phyloP scores from a whole-genome alignment of 257 asterid genomes.

The Gentiana dahurica region DNA sequence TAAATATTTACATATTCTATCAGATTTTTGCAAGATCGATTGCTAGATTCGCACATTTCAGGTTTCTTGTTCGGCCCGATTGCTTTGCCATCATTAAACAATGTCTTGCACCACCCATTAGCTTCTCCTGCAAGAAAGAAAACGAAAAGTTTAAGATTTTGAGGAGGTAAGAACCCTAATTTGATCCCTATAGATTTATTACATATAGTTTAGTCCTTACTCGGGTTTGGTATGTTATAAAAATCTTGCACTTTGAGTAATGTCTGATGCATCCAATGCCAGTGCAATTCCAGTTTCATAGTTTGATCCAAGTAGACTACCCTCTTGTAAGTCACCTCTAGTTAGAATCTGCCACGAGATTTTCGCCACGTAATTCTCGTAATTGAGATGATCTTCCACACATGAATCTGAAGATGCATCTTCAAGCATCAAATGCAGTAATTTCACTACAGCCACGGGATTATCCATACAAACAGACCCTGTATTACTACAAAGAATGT shows the following conservation, averaged over 20 bases:
- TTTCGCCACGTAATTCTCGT: conserved; percentile 30
- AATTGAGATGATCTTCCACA: conserved; percentile 52
- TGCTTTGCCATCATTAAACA: conserved; percentile 53
- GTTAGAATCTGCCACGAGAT: conserved; percentile 38
- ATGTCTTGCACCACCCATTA: conserved; percentile 30
- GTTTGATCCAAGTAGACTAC: conserved; percentile 37
- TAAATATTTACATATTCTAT: too few species aligned
- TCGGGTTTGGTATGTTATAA: too few species aligned
- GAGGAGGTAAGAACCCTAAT: too few species aligned
- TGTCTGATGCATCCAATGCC: conserved; percentile 59
- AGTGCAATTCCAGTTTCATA: conserved; percentile 60
- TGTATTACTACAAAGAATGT: conserved; percentile 52
- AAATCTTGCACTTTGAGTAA: conserved; percentile 35
- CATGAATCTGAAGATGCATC: conserved; percentile 35
- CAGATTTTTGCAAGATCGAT: conserved; percentile 36
- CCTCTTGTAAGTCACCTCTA: conserved; percentile 25
- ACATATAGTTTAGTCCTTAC: too few species aligned
- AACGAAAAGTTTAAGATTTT: too few species aligned
- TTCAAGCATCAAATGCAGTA: conserved; percentile 43
- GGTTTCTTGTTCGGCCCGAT: conserved; percentile 51
- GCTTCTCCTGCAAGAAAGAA: too few species aligned
- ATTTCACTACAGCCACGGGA: conserved; percentile 33
- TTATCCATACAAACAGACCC: conserved; percentile 78
- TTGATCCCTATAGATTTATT: too few species aligned
- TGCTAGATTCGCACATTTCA: conserved; percentile 67